Base-by-base conservation (phyloP, 345 rosid genomes). In the Isatis tinctoria region DNA sequence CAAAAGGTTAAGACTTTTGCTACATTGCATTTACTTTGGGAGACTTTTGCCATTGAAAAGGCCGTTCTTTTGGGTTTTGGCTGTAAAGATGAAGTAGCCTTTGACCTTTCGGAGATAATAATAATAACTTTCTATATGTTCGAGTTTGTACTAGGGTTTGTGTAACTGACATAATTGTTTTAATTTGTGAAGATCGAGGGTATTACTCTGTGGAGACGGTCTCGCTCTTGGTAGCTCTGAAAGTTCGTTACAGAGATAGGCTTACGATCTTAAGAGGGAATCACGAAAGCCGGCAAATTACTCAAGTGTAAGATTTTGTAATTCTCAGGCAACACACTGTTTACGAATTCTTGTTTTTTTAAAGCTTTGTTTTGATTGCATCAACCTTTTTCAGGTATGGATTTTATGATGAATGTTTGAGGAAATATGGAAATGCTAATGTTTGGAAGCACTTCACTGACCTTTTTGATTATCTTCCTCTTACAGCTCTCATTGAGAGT, bases 221-320 rank as follows among this genome's bases (percentile, higher is more conserved):
- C 47, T 84, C 97, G 28, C 96, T 93, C 54, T 83, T 93, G 83
- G 98, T 93, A 76, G 96, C 98, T 2, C 74, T 93, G 75, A 93
- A 93, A 87, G 97, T 90, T 40, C 97, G 98, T 3, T 93, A 88
- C 75, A 83, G 97, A 83, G 98, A 93, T 82, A 90, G 98, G 83
- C 83, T 93, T 78, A 93, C 98, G 11, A 90, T 93, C 56, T 80
- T 93, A 1, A 87, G 97, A 88, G 98, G 96, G 66, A 93, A 93
- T 69, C 98, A 93, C 20, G 98, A 93, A 84, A 93, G 98, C 85
- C 86, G 97, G 75, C 98, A 93, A 83, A 93, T 93, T 30, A 93
- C 98, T 69, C 97, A 93, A 90, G 96, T 90, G 98, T 93, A 87
- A 82, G 88, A n/a, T 59, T 33, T 41, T 24, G 69, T 3, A 6